phyloP scores from a whole-genome alignment of 2,329 filamentous ascomycete genomes.

The Colletotrichum phormii region DNA sequence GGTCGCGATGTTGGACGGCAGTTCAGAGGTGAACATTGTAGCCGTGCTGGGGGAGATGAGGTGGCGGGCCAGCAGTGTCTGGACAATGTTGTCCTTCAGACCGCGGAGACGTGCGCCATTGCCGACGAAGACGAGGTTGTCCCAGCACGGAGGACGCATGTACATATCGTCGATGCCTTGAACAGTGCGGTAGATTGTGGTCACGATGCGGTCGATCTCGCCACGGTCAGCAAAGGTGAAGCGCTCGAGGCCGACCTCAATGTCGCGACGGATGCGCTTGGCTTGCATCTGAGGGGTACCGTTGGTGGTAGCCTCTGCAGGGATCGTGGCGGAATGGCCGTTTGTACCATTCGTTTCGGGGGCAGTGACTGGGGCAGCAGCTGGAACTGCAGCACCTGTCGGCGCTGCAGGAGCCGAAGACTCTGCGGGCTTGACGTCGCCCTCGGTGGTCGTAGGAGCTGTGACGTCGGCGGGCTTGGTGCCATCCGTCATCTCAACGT shows the following conservation, averaged over 20 bases:
- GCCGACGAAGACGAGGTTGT: slow-evolving; percentile 89
- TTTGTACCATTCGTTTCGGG: slow-evolving; percentile 37
- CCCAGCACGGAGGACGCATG: slow-evolving; percentile 90
- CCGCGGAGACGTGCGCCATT: slow-evolving; percentile 81
- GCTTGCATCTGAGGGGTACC: slow-evolving; percentile 58
- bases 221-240: slow-evolving; percentile 76
- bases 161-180: slow-evolving; percentile 86
- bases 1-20: slow-evolving; percentile 93
- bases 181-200: slow-evolving; percentile 85
- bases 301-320: slow-evolving; percentile 36
- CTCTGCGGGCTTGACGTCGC: slow-evolving; percentile 41
- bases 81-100: slow-evolving; percentile 88
- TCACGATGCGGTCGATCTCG: slow-evolving; percentile 86
- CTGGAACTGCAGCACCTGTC: slow-evolving; percentile 36
- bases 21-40: slow-evolving; percentile 96
- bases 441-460: slow-evolving; percentile 34
- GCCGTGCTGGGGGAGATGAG: slow-evolving; percentile 91
- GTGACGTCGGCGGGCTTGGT: slow-evolving; percentile 34
- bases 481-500: slow-evolving; percentile 40
- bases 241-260: slow-evolving; percentile 82
- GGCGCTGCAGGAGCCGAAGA: slow-evolving; percentile 23
- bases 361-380: slow-evolving; percentile 30
- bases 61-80: slow-evolving; percentile 83
- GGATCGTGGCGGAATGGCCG: slow-evolving; percentile 31
- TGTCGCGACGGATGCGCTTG: slow-evolving; percentile 71